Evolutionary conservation across 2,329 filamentous ascomycete genomes (phyloP).

Genomic region (Daldinia sp.): DNA sequence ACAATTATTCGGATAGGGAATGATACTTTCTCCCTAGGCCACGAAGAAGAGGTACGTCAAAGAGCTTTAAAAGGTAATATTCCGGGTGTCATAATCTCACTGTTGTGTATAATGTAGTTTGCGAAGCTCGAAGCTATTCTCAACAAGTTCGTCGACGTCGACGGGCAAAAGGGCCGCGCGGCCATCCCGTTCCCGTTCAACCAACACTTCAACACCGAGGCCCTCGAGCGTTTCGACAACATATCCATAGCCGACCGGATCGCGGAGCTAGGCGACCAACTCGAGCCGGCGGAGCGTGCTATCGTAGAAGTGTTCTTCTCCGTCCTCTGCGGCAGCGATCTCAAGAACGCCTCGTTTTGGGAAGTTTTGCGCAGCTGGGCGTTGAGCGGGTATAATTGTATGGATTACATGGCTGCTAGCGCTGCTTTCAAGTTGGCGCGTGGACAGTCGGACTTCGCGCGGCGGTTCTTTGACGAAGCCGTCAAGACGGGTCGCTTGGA

Average conservation of each 20-base stretch:
- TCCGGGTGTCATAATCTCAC: neutral
- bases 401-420: slow-evolving; percentile 55
- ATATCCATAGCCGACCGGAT: slow-evolving; percentile 59
- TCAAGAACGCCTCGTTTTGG: slow-evolving; percentile 59
- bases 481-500: slow-evolving; percentile 54
- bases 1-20: slow-evolving; percentile 54
- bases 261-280: slow-evolving; percentile 53
- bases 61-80: neutral
- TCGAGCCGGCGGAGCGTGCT: slow-evolving; percentile 57
- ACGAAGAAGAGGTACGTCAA: slow-evolving; percentile 56
- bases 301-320: slow-evolving; percentile 57
- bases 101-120: neutral
- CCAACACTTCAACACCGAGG: slow-evolving; percentile 51
- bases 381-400: slow-evolving; percentile 56
- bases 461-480: slow-evolving; percentile 60
- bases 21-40: slow-evolving; percentile 53
- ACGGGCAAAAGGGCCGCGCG: slow-evolving; percentile 55
- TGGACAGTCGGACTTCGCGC: slow-evolving; percentile 61
- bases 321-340: slow-evolving; percentile 57
- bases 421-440: slow-evolving; percentile 58
- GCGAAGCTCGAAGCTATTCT: slow-evolving; percentile 39
- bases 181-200: slow-evolving; percentile 58
- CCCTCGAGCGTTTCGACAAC: slow-evolving; percentile 52
- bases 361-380: slow-evolving; percentile 65
- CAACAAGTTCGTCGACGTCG: slow-evolving; percentile 61